These are phyloP conservation scores for Populus hybrid DNA, from an alignment of 441 rosid genomes.

Conservation along the genomic window DNA sequence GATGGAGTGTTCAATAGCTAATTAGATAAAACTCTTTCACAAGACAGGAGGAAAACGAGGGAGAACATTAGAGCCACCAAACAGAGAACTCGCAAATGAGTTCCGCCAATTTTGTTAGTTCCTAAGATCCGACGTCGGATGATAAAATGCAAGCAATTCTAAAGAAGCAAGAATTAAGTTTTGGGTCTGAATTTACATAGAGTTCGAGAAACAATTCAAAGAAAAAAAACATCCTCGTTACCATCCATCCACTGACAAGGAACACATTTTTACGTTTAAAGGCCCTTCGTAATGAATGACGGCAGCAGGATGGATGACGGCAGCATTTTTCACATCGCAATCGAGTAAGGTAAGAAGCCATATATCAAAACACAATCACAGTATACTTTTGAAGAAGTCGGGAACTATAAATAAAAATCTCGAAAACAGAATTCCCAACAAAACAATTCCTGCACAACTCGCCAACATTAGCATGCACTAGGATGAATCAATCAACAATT, in stretches of 20 bases:
- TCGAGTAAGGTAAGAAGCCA: neutral
- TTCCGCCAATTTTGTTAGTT: too few species aligned
- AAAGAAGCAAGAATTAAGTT: too few species aligned
- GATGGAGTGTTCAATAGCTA: too few species aligned
- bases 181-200: neutral
- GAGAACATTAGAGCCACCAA: too few species aligned
- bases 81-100: conserved; percentile 53
- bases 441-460: conserved; percentile 40
- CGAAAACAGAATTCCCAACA: conserved; percentile 17
- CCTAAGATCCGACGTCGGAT: conserved; percentile 5
- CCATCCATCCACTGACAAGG: neutral
- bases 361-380: conserved; percentile 15
- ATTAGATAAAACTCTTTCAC: too few species aligned
- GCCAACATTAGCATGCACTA: too few species aligned
- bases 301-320: too few species aligned
- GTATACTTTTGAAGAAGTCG: conserved; percentile 9
- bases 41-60: too few species aligned
- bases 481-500: conserved; percentile 25
- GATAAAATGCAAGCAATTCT: too few species aligned
- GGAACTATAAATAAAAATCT: neutral
- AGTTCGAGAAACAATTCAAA: neutral
- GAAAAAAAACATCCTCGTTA: neutral
- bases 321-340: neutral
- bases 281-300: neutral
- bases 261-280: neutral